These are phyloP conservation scores for Fraxinus angustifolia DNA, from an alignment of 305 asterid species.

Conservation along the genomic window DNA sequence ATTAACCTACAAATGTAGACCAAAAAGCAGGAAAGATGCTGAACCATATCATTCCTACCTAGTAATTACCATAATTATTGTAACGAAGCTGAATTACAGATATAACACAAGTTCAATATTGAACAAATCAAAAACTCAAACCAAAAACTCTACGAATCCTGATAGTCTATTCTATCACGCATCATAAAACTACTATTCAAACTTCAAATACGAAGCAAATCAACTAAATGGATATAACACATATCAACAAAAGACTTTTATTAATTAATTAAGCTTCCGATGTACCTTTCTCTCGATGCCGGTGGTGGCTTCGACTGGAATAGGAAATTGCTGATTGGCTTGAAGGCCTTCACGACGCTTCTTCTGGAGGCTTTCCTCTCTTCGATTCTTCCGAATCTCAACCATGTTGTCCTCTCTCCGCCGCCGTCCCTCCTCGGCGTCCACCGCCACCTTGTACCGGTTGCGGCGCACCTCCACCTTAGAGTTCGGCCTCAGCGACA, in stretches of 20 bases:
- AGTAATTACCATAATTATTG: not conserved
- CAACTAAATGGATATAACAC: too few species aligned
- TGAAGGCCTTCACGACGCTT: constrained; percentile 75
- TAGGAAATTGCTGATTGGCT: constrained; percentile 40
- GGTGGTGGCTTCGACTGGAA: constrained; percentile 43
- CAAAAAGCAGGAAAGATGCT: not conserved
- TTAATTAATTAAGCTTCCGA: too few species aligned
- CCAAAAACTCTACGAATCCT: too few species aligned
- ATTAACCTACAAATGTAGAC: not conserved
- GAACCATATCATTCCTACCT: not conserved
- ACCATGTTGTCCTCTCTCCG: constrained; percentile 93
- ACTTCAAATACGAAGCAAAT: too few species aligned
- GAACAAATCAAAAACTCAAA: too few species aligned
- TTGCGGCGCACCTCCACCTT: constrained; percentile 76
- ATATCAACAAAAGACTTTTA: not conserved
- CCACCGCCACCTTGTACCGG: constrained; percentile 86
- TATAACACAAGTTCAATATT: too few species aligned
- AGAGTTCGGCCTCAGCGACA: constrained; percentile 70
- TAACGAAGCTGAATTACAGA: not conserved
- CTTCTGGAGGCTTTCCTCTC: constrained; percentile 87
- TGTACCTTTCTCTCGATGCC: constrained; percentile 62
- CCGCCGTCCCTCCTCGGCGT: constrained; percentile 91
- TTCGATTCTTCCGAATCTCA: constrained; percentile 81
- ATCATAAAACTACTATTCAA: too few species aligned
- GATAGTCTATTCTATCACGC: too few species aligned